phyloP scores from a whole-genome alignment of 257 asterid species.

The Solanum infundibuliforme region DNA sequence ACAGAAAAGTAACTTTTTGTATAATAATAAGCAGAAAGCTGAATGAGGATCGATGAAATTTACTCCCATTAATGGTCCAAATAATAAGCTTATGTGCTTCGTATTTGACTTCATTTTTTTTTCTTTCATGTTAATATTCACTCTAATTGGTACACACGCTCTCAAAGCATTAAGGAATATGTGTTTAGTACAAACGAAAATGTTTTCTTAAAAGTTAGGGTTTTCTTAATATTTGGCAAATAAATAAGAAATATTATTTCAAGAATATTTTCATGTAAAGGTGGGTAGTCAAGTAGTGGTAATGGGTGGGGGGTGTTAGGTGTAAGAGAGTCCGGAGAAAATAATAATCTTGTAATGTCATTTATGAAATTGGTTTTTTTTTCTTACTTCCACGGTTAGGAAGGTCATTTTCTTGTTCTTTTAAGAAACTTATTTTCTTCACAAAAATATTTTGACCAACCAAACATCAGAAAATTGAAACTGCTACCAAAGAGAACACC shows the following conservation, averaged over 20 bases:
- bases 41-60: too few relatives aligned
- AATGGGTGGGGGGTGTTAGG: too few relatives aligned
- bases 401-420: fast-evolving
- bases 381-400: neutral
- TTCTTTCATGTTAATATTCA: neutral
- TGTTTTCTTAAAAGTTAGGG: neutral
- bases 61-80: neutral
- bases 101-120: neutral
- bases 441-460: neutral
- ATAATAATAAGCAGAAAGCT: too few relatives aligned
- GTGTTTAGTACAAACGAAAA: neutral
- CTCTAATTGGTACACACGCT: neutral
- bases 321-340: too few relatives aligned
- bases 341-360: too few relatives aligned
- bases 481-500: too few relatives aligned
- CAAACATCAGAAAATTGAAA: too few relatives aligned
- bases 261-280: too few relatives aligned
- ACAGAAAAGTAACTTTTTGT: neutral
- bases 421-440: too few relatives aligned
- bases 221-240: too few relatives aligned
- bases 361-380: neutral
- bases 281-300: neutral
- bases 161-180: neutral
- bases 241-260: too few relatives aligned
- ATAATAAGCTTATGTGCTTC: neutral